Evolutionary conservation across 108 stramenopile species (phyloP).

Genomic region (Cyclostephanos tholiformis): DNA sequence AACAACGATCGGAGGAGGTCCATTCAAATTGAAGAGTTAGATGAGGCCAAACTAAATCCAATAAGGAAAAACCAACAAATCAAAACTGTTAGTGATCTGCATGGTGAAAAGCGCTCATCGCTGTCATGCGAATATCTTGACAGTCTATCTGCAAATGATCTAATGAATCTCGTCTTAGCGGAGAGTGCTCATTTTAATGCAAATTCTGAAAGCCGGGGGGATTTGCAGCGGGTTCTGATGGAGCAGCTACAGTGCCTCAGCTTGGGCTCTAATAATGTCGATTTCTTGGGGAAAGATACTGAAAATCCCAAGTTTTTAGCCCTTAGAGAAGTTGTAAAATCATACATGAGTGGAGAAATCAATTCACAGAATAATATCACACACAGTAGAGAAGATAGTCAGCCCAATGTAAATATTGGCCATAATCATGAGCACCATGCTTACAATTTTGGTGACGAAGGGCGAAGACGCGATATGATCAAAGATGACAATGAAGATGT

Average conservation of each 20-base stretch:
- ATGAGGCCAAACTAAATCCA: background rate
- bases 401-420: too few species aligned
- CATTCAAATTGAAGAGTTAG: background rate
- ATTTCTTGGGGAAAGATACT: background rate
- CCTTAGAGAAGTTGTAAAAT: slow-evolving; percentile 4
- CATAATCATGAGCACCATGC: background rate
- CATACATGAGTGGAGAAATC: too few species aligned
- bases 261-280: background rate
- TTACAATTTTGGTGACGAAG: slow-evolving; percentile 7
- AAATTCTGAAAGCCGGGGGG: background rate
- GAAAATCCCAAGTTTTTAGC: background rate
- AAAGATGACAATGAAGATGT: background rate
- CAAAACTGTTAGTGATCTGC: too few species aligned
- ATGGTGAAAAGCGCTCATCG: background rate
- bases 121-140: background rate
- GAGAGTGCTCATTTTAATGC: background rate
- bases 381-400: background rate
- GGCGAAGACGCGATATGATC: slow-evolving; percentile 9
- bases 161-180: background rate
- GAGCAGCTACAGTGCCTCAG: background rate
- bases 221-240: slow-evolving; percentile 1
- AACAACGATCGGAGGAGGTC: background rate
- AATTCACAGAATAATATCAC: background rate
- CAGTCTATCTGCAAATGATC: background rate
- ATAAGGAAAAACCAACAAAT: background rate